These are phyloP conservation scores for Lachnellula cervina DNA, from an alignment of 2,329 filamentous ascomycete species.

Conservation along the genomic window DNA sequence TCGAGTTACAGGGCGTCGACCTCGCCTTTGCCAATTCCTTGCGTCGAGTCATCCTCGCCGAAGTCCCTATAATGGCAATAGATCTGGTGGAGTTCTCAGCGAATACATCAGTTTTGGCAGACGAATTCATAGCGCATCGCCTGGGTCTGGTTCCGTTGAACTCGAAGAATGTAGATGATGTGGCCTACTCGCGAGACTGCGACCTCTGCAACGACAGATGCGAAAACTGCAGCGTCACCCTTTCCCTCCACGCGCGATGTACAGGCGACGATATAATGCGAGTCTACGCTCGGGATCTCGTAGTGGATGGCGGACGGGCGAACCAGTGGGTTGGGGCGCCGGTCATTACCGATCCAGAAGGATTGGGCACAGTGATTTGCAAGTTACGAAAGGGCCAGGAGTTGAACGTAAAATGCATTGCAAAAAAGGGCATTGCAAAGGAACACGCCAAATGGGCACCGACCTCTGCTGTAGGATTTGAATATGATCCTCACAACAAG, in stretches of 20 bases:
- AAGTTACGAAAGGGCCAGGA: constrained; percentile 90
- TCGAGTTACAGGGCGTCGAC: constrained; percentile 84
- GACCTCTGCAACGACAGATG: constrained; percentile 88
- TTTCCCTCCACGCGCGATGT: constrained; percentile 81
- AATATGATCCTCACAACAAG: constrained; percentile 98
- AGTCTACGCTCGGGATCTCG: constrained; percentile 86
- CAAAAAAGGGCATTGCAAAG: constrained; percentile 98
- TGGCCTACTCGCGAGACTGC: constrained; percentile 89
- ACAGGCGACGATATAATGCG: constrained; percentile 84
- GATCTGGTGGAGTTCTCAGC: constrained; percentile 88
- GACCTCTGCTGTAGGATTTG: constrained; percentile 86
- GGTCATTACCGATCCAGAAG: constrained; percentile 77
- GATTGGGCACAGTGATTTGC: constrained; percentile 77
- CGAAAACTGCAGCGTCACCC: constrained; percentile 80
- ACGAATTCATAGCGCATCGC: constrained; percentile 92
- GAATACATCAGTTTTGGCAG: constrained; percentile 93
- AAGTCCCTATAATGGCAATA: constrained; percentile 91
- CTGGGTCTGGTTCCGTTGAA: constrained; percentile 85
- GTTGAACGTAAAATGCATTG: constrained; percentile 83
- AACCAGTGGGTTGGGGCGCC: constrained; percentile 75
- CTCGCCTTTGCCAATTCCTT: constrained; percentile 90
- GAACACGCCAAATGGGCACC: constrained; percentile 98
- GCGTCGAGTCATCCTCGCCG: constrained; percentile 84
- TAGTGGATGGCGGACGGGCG: constrained; percentile 63
- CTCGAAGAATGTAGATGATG: constrained; percentile 74